Percentiles rank a stretch among this genome's conserved stretches.
phyloP scores from a whole-genome alignment of 371 early-diverging fungal genomes.

The Actinomortierella ambigua region DNA sequence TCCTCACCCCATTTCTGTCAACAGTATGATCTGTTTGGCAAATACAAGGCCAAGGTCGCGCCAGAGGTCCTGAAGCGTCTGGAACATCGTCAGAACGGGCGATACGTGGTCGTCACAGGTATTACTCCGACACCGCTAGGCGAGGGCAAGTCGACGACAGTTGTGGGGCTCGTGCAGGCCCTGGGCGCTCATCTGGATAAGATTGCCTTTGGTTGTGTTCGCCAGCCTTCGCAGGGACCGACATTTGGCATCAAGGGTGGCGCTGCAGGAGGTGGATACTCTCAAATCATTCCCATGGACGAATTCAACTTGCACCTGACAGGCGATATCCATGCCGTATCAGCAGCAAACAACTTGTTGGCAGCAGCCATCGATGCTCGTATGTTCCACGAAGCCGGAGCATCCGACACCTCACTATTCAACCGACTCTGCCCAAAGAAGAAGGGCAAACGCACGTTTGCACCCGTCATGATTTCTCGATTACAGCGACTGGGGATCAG shows the following conservation, averaged over 20 bases:
- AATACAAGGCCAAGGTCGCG: conserved; percentile 89
- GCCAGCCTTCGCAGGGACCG: conserved; percentile 97
- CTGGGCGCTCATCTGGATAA: conserved; percentile 90
- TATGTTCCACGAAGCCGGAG: conserved; percentile 96
- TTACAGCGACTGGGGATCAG: conserved; percentile 83
- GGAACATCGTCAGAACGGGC: conserved; percentile 77
- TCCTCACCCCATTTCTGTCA: too few relatives aligned
- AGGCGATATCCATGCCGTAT: conserved; percentile 97
- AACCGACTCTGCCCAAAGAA: conserved; percentile 87
- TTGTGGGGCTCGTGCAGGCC: conserved; percentile 93
- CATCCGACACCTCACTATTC: conserved; percentile 87
- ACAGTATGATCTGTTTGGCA: conserved; percentile 88
- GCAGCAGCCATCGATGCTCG: conserved; percentile 98
- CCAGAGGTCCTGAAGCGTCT: conserved; percentile 86
- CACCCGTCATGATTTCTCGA: conserved; percentile 87
- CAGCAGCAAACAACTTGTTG: conserved; percentile 93
- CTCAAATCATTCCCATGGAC: conserved; percentile 98
- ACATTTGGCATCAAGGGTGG: conserved; percentile 99
- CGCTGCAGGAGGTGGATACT: conserved; percentile 97
- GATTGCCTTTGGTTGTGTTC: conserved; percentile 92
- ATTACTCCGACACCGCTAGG: conserved; percentile 98
- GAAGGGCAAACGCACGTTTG: conserved; percentile 82
- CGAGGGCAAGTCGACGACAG: conserved; percentile 97
- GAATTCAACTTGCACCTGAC: conserved; percentile 98
- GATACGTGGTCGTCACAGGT: conserved; percentile 94